Conservation (phyloP, 305 asterid species). For the Fraxinus nigra region DNA sequence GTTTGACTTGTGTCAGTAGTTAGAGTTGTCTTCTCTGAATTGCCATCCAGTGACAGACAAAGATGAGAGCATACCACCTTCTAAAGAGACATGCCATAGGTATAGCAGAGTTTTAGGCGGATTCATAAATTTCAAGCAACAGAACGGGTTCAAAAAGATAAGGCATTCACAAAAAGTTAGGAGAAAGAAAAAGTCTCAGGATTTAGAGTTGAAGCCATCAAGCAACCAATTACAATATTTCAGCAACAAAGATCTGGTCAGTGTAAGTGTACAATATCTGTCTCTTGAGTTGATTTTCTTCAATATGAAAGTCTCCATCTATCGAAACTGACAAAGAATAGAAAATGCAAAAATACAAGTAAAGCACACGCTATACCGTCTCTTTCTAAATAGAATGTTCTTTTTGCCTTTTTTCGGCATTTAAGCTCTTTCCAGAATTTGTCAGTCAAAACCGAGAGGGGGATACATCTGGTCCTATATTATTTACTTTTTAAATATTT, state of each 20-base stretch:
- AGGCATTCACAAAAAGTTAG: constrained; percentile 16
- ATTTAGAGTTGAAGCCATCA: background rate
- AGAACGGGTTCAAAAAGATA: constrained; percentile 5
- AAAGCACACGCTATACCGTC: background rate
- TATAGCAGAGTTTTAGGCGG: constrained; percentile 16
- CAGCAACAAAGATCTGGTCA: constrained; percentile 10
- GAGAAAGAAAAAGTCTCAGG: constrained; percentile 21
- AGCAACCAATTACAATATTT: constrained; percentile 18
- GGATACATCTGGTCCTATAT: background rate
- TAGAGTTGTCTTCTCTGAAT: constrained; percentile 35
- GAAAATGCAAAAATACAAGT: background rate
- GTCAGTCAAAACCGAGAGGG: background rate
- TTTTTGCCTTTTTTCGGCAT: background rate
- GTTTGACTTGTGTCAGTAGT: constrained; percentile 31
- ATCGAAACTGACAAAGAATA: constrained; percentile 13
- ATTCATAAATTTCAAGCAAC: constrained; percentile 9
- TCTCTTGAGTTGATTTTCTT: constrained; percentile 1
- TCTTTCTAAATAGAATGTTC: background rate
- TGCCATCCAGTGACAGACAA: constrained; percentile 48
- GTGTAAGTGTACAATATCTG: background rate
- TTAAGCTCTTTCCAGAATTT: background rate
- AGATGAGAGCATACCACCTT: constrained; percentile 63
- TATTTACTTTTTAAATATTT: background rate
- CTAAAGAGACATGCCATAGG: constrained; percentile 26
- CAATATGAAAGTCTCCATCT: constrained; percentile 7